Conservation (phyloP, 805 yeast species). For the fission yeast (Schizosaccharomyces pombe) region DNA sequence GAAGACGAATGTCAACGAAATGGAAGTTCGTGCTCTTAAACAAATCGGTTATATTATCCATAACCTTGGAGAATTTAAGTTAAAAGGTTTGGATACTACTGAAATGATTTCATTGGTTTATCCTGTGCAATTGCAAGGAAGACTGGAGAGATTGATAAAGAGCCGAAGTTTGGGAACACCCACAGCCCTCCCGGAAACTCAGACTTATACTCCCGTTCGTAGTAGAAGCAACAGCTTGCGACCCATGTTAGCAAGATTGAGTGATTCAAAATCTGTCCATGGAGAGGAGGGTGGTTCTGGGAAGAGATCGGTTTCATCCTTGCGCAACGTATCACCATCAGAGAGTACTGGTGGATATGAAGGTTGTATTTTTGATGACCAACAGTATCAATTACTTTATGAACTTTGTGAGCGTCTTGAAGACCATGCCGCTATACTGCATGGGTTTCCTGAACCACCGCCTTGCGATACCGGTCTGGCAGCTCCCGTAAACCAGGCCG, state of each 20-base stretch:
- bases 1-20: conserved; percentile 9
- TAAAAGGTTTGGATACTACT: conserved; percentile 86
- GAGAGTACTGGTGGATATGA: background rate
- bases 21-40: conserved; percentile 28
- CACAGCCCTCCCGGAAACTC: background rate
- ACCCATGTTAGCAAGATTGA: background rate
- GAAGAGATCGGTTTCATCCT: background rate
- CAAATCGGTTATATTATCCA: conserved; percentile 45
- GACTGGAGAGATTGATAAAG: conserved; percentile 23
- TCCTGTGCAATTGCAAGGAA: conserved; percentile 37
- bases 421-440: background rate
- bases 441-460: background rate
- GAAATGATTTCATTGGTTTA: conserved; percentile 62
- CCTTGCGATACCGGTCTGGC: background rate
- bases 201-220: background rate
- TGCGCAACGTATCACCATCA: background rate
- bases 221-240: background rate
- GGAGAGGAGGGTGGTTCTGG: background rate
- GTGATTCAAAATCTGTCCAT: background rate
- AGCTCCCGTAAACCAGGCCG: background rate
- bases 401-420: conserved; percentile 1
- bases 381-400: background rate
- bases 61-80: conserved; percentile 62
- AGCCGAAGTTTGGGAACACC: background rate
- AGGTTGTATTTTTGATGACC: background rate